phyloP scores from a whole-genome alignment of 2,329 filamentous ascomycete genomes.

The Didymella segeticola region DNA sequence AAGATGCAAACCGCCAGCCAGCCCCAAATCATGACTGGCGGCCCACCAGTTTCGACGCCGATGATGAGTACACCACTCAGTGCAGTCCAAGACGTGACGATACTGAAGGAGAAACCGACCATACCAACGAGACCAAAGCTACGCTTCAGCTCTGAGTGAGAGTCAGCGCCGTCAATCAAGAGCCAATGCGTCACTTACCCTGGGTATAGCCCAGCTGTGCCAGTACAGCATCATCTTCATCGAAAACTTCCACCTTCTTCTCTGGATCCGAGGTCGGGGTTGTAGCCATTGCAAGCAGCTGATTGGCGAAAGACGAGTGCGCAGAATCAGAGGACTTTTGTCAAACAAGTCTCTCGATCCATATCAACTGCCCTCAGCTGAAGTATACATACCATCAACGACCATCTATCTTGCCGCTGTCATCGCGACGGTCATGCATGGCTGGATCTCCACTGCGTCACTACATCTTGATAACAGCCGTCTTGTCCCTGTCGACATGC shows the following conservation, averaged over 20 bases:
- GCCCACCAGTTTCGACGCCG: slow-evolving; percentile 62
- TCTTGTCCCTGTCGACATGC: background rate
- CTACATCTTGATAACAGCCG: slow-evolving; percentile 19
- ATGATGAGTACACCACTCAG: slow-evolving; percentile 63
- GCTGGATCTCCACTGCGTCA: slow-evolving; percentile 17
- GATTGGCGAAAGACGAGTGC: background rate
- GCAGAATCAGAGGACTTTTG: background rate
- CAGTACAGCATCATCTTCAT: slow-evolving; percentile 49
- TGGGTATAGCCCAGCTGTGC: slow-evolving; percentile 52
- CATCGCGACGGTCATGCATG: slow-evolving; percentile 16
- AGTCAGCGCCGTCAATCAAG: slow-evolving; percentile 13
- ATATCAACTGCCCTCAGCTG: background rate
- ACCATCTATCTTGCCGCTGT: slow-evolving; percentile 10
- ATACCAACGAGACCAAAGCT: slow-evolving; percentile 53
- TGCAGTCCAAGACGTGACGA: slow-evolving; percentile 66
- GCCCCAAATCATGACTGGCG: slow-evolving; percentile 65
- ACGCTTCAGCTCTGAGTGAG: slow-evolving; percentile 59
- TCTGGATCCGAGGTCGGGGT: slow-evolving; percentile 22
- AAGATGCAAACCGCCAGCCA: slow-evolving; percentile 62
- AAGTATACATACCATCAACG: slow-evolving; percentile 5
- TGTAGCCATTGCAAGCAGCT: slow-evolving; percentile 13
- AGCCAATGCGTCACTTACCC: slow-evolving; percentile 23
- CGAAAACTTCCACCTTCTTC: slow-evolving; percentile 32
- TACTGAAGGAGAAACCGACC: slow-evolving; percentile 65
- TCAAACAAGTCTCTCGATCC: background rate